Conservation (phyloP, 106 monocot species). For the Platanthera zijinensis region DNA sequence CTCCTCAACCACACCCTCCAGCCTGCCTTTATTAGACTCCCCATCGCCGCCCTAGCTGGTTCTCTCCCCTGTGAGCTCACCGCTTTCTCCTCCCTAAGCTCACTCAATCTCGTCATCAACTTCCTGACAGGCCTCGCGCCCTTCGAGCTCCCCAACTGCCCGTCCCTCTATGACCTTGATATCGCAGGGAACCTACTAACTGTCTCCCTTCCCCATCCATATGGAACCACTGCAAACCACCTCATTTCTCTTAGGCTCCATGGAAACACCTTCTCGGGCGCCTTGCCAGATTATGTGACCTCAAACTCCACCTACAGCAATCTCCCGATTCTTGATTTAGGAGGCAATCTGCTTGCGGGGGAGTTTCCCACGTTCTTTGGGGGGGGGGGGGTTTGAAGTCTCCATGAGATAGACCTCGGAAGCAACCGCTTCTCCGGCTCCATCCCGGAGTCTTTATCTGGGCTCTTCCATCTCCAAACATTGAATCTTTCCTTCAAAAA, state of each 20-base stretch:
- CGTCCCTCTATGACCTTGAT: slow-evolving; percentile 23
- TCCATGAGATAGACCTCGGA: slow-evolving; percentile 53
- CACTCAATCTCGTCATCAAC: too few species aligned
- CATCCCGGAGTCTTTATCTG: slow-evolving; percentile 29
- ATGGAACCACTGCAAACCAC: slow-evolving; percentile 73
- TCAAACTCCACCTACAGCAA: slow-evolving; percentile 30
- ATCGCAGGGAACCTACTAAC: slow-evolving; percentile 38
- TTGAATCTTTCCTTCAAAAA: slow-evolving; percentile 82
- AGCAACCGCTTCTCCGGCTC: slow-evolving; percentile 46
- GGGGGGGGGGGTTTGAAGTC: slow-evolving; percentile 23
- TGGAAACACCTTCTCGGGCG: slow-evolving; percentile 45
- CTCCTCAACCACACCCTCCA: too few species aligned
- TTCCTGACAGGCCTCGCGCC: too few species aligned
- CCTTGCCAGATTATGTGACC: slow-evolving; percentile 41
- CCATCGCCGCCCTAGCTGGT: too few species aligned
- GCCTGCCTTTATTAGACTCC: too few species aligned
- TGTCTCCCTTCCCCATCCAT: slow-evolving; percentile 66
- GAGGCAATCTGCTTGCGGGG: slow-evolving; percentile 41
- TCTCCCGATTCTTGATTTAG: slow-evolving; percentile 52
- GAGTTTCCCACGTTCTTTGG: slow-evolving; percentile 47
- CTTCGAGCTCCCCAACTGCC: too few species aligned
- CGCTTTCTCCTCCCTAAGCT: too few species aligned
- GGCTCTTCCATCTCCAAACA: slow-evolving; percentile 27
- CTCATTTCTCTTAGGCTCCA: slow-evolving; percentile 44
- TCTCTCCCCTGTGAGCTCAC: too few species aligned